A percentile compares a stretch with the other conserved stretches of the same genome.
Conservation (phyloP, 768 basidiomycete species). For the Amanita pseudoporphyria region DNA sequence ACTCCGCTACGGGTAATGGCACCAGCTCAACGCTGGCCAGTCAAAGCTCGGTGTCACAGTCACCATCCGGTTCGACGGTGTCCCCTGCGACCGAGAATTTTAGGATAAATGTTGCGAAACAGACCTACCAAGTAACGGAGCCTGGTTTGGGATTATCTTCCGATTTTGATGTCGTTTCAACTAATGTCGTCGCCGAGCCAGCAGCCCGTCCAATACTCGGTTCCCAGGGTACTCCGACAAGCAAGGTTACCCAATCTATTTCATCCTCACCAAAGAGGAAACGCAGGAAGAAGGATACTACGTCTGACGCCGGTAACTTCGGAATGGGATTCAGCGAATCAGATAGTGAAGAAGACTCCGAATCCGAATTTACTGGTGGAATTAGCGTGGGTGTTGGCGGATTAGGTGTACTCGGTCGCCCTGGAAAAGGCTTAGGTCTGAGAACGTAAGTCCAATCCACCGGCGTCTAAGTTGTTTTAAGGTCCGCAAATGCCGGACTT, state of each 20-base stretch:
- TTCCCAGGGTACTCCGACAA: slow-evolving; percentile 1
- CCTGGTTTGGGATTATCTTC: background rate
- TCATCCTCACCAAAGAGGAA: slow-evolving; percentile 15
- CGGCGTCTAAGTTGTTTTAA: background rate
- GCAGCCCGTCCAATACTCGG: slow-evolving; percentile 1
- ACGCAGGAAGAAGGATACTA: slow-evolving; percentile 15
- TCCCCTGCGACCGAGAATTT: background rate
- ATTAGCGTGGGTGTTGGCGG: slow-evolving; percentile 40
- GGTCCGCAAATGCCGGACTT: background rate
- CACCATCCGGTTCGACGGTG: background rate
- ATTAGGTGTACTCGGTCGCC: slow-evolving; percentile 26
- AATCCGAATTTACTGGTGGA: slow-evolving; percentile 23
- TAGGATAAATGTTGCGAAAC: slow-evolving; percentile 7
- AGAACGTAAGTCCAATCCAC: slow-evolving; percentile 27
- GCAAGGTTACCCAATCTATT: background rate
- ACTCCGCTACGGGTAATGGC: background rate
- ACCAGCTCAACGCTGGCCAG: background rate
- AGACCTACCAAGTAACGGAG: slow-evolving; percentile 2
- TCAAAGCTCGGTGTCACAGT: background rate
- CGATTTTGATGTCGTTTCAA: background rate
- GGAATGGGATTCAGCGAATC: slow-evolving; percentile 22
- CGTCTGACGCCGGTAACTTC: slow-evolving; percentile 8
- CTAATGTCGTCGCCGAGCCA: background rate
- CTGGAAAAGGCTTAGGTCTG: slow-evolving; percentile 19
- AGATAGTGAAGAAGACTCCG: slow-evolving; percentile 32